Conservation (phyloP, 495 filamentous ascomycete genomes). For the Parathielavia hyrcaniae region DNA sequence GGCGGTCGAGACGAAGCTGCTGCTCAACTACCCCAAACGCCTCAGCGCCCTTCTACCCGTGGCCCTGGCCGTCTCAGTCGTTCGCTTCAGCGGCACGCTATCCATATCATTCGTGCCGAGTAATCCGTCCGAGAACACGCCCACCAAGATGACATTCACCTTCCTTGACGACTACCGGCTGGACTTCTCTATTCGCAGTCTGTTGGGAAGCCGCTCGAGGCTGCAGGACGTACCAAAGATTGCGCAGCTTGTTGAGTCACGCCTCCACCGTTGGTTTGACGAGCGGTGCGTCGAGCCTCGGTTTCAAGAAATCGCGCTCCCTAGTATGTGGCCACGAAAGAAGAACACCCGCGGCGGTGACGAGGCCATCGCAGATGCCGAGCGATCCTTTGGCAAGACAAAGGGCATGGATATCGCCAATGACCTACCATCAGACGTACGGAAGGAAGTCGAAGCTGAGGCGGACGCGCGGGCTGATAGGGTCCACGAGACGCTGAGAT, state of each 20-base stretch:
- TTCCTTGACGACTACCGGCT: conserved; percentile 95
- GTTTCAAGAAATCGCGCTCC: conserved; percentile 90
- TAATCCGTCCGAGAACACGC: conserved; percentile 46
- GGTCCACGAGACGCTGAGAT: conserved; percentile 35
- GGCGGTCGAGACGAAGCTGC: conserved; percentile 85
- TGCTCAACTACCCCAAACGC: conserved; percentile 89
- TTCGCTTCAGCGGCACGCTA: conserved; percentile 89
- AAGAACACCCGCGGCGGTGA: conserved; percentile 67
- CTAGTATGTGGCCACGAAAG: conserved; percentile 90
- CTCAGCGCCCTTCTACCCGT: conserved; percentile 87
- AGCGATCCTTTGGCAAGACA: conserved; percentile 40
- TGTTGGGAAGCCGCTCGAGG: conserved; percentile 83
- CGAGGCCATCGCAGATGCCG: conserved; percentile 38
- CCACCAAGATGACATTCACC: conserved; percentile 85
- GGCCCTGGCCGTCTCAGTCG: conserved; percentile 81
- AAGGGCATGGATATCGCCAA: conserved; percentile 47
- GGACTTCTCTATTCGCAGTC: conserved; percentile 81
- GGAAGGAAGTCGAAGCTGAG: conserved; percentile 43
- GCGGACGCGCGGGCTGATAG: conserved; percentile 33
- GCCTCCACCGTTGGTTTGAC: conserved; percentile 94
- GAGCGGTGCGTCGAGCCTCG: conserved; percentile 91
- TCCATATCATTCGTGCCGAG: conserved; percentile 85
- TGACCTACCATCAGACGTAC: conserved; percentile 38
- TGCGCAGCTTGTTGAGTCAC: conserved; percentile 84
- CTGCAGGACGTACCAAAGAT: conserved; percentile 97